Percentiles rank a stretch among this genome's conserved stretches.
phyloP scores from a whole-genome alignment of 1,284 basidiomycete species.

The Apiotrichum akiyoshidainum region DNA sequence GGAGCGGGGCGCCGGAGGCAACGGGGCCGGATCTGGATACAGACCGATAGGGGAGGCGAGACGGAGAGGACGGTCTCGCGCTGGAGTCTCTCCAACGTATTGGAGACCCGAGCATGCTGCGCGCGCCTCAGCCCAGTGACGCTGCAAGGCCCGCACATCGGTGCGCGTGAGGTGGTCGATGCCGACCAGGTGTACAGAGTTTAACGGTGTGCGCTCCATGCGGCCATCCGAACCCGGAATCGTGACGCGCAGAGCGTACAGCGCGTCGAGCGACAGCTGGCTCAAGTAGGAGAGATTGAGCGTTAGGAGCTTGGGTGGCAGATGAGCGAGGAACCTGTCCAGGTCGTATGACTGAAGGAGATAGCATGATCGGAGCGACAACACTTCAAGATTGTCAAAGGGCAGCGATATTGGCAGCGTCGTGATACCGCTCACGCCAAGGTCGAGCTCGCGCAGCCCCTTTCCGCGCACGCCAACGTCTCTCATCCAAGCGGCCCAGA shows the following conservation, averaged over 20 bases:
- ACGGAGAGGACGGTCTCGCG: too few species aligned
- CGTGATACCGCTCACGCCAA: slow-evolving; percentile 32
- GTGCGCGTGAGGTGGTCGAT: slow-evolving; percentile 41
- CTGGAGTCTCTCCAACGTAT: too few species aligned
- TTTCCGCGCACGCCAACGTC: slow-evolving; percentile 13
- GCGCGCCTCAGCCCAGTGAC: slow-evolving; percentile 35
- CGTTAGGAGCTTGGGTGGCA: slow-evolving; percentile 23
- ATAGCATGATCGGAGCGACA: slow-evolving; percentile 31
- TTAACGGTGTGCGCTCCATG: slow-evolving; percentile 20
- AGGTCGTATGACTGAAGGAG: slow-evolving; percentile 15
- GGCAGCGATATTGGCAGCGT: slow-evolving; percentile 11
- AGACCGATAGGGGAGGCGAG: too few species aligned
- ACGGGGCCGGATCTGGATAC: neutral
- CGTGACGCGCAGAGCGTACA: slow-evolving; percentile 26
- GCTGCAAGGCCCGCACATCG: slow-evolving; percentile 35
- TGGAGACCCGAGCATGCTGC: neutral
- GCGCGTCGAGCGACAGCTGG: slow-evolving; percentile 23
- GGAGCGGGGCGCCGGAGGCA: too few species aligned
- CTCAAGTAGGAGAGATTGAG: slow-evolving; percentile 34
- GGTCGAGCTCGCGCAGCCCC: slow-evolving; percentile 28
- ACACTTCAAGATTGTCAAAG: slow-evolving; percentile 15
- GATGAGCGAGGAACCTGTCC: slow-evolving; percentile 20
- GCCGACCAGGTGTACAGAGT: slow-evolving; percentile 35
- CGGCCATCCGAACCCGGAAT: neutral
- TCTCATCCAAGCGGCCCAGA: neutral